Conservation (phyloP, 177 flowering plant genomes). For the Vitis hybrid region DNA sequence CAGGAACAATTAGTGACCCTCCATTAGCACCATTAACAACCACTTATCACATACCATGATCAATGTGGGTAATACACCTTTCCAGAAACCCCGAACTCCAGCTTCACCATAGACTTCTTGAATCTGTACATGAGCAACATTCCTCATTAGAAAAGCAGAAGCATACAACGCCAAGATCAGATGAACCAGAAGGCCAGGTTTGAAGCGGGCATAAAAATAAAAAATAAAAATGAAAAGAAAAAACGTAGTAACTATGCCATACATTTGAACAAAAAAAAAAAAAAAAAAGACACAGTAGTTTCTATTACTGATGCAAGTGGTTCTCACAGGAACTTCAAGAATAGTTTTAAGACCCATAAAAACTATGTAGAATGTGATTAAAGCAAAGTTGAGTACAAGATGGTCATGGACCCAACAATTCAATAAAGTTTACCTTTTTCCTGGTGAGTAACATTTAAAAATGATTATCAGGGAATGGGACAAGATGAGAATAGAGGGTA, state of each 20-base stretch:
- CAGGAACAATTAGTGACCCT: conserved; percentile 17
- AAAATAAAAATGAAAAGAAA: neutral
- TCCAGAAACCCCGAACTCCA: conserved; percentile 90
- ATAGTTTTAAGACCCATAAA: no score
- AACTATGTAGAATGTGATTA: no score
- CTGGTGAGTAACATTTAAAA: no score
- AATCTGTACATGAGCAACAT: conserved; percentile 42
- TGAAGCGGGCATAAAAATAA: neutral
- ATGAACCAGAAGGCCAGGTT: neutral
- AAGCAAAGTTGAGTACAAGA: no score
- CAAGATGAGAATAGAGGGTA: no score
- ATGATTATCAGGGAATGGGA: no score
- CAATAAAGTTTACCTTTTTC: no score
- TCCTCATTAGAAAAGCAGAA: neutral
- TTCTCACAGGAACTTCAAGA: no score
- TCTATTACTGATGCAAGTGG: no score
- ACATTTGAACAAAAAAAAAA: neutral
- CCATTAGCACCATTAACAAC: conserved; percentile 7
- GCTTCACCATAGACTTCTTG: conserved; percentile 89
- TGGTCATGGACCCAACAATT: no score
- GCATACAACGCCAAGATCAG: neutral
- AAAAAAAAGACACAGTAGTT: neutral
- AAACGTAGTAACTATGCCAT: neutral
- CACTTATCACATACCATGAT: conserved; percentile 68
- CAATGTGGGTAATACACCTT: conserved; percentile 89